Base-by-base conservation (phyloP, 2,329 filamentous ascomycete genomes). In the Pestalotiopsis sp. region DNA sequence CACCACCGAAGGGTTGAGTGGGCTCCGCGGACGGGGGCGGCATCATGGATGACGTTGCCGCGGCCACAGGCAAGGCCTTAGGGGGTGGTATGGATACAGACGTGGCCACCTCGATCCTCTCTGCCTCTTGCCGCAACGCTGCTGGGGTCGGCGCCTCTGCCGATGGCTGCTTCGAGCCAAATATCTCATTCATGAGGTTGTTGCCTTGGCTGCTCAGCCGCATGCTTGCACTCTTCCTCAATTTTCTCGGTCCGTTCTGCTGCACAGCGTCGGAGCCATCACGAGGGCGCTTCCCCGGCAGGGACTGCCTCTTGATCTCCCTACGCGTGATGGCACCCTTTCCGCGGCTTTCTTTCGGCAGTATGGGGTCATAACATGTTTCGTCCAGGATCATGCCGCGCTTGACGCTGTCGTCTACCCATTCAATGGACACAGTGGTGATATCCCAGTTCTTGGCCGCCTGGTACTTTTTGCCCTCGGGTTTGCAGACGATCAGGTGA, bases 371-470 rank as follows among this genome's bases (percentile, higher is more conserved):
- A 79, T 97, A 99, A 69, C 89, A 89, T n/a, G 84, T 81, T 78
- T 98, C 96, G 67, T 98, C 93, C 23, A 99, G 83, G 23, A 95
- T 92, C 94, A 99, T 96, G 68, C 94, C 94, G 71, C 96, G 88
- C 72, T 92, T 88, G 69, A 96, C 80, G 75, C 93, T 95, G 76
- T 98, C 93, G 65, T 90, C 84, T 49, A 98, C 87, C 96, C 96
- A 99, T 76, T 94, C 91, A 41, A 93, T 79, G 1, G 92, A 91
- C 27, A 99, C 94, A 27, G 94, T 89, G 66, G 89, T 89, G 72
- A 97, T 89, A 61, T 87, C 86, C 95, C 96, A 99, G 74, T 87
- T 87, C 73, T 89, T 90, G n/a, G 95, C 96, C 68, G 94, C 94
- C 67, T 89, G 89, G 78, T 97, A 99, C 80, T 99, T 99, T 70